phyloP scores from a whole-genome alignment of 1,284 basidiomycete species.

The Tilletiaria anomala region DNA sequence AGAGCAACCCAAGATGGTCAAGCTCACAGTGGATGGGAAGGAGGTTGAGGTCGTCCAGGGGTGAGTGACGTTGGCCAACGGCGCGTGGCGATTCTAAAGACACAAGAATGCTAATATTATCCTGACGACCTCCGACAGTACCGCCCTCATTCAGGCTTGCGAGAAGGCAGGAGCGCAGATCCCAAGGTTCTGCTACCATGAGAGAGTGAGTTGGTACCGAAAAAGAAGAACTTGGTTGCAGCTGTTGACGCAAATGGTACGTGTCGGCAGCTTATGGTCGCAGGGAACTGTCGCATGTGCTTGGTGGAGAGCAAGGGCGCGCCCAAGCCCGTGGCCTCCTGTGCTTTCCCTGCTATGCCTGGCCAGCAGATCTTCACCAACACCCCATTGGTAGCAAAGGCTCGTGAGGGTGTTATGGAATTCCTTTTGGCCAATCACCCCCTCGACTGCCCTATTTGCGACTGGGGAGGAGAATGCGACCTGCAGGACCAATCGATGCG shows the following conservation, averaged over 20 bases:
- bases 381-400: conserved; percentile 85
- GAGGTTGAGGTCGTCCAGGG: conserved; percentile 38
- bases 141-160: conserved; percentile 83
- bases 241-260: no score
- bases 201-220: no score
- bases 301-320: conserved; percentile 87
- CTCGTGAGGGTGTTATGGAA: conserved; percentile 85
- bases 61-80: conserved; percentile 4
- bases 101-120: background rate
- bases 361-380: conserved; percentile 93
- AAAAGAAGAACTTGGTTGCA: no score
- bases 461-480: conserved; percentile 72
- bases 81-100: background rate
- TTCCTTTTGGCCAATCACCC: conserved; percentile 95
- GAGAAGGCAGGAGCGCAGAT: conserved; percentile 40
- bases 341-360: conserved; percentile 96
- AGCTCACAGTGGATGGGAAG: conserved; percentile 37
- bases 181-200: conserved; percentile 76
- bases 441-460: conserved; percentile 94
- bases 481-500: conserved; percentile 99
- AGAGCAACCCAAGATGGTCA: conserved; percentile 34
- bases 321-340: conserved; percentile 61
- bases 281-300: conserved; percentile 50
- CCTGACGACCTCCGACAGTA: conserved; percentile 5
- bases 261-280: conserved; percentile 33